Evolutionary conservation across 148 eudicot genomes (phyloP), one percentile per base, ranked within the genome.

Genomic region (Beta vulgaris): DNA sequence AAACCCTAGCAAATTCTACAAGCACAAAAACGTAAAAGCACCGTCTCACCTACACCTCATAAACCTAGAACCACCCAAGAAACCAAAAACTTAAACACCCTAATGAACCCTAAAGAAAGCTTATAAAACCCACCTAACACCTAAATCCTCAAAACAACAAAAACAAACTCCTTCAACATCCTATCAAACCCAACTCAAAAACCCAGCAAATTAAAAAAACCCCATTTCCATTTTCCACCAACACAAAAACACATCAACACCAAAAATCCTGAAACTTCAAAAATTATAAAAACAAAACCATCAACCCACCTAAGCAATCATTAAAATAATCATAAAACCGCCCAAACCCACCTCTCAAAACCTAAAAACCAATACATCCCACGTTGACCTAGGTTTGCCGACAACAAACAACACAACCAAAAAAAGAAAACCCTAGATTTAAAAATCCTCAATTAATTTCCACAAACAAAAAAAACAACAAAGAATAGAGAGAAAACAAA

Each of bases 301-400:
- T n/a, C n/a, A n/a, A n/a, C n/a, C n/a, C n/a, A n/a, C n/a, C n/a
- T n/a, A n/a, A n/a, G 3, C 75, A 21, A 29, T 9, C 37, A 32
- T 49, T 31, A 23, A 65, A 35, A 49, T 23, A 25, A 29, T 37
- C 37, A 37, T 31, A 48, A 23, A 25, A 65, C 29, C 43, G 14
- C 40, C 0, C 19, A 36, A 54, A 43, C 8, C 29, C 29, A 16
- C 48, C 9, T 42, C 49, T 29, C n/a, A n/a, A 40, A 68, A 51
- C 66, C 28, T 25, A 44, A 59, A 69, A 69, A 1, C 19, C 16
- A 40, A 28, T 29, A 39, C 37, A 29, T 28, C 8, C 35, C 51
- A 69, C 36, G 79, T 76, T 76, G 79, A 76, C 79, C 79, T 57
- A 68, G 16, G 26, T 18, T 15, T 53, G 51, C 72, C 72, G 48